Evolutionary conservation across 129 eudicot genomes (phyloP).

Genomic region (Calendula officinalis): DNA sequence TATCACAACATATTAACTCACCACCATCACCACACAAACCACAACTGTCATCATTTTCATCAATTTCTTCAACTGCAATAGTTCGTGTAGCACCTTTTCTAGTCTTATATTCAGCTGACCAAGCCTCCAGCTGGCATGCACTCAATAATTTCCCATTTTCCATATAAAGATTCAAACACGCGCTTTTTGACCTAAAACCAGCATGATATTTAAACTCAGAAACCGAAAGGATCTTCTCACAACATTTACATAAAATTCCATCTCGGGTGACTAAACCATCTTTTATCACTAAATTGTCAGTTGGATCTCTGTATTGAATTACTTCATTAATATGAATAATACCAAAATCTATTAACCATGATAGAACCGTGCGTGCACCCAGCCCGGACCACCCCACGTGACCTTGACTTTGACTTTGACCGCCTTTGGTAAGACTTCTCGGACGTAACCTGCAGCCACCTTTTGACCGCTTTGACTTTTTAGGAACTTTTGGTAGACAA

Average conservation of each 20-base stretch:
- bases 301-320: slow-evolving; percentile 64
- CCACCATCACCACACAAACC: slow-evolving; percentile 99
- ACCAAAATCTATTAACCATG: slow-evolving; percentile 76
- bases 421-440: slow-evolving; percentile 61
- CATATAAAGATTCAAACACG: slow-evolving; percentile 80
- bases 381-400: slow-evolving; percentile 50
- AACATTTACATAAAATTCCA: slow-evolving; percentile 81
- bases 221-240: slow-evolving; percentile 61
- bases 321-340: slow-evolving; percentile 61
- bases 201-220: slow-evolving; percentile 81
- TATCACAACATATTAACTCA: slow-evolving; percentile 91
- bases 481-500: slow-evolving; percentile 43
- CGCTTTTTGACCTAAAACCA: slow-evolving; percentile 65
- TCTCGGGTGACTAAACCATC: slow-evolving; percentile 70
- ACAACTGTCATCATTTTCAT: slow-evolving; percentile 88
- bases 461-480: slow-evolving; percentile 58
- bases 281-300: slow-evolving; percentile 65
- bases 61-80: slow-evolving; percentile 58
- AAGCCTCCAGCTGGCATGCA: slow-evolving; percentile 90
- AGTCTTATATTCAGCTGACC: slow-evolving; percentile 93
- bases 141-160: slow-evolving; percentile 84
- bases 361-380: slow-evolving; percentile 62
- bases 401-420: slow-evolving; percentile 44
- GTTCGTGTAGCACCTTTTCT: slow-evolving; percentile 59
- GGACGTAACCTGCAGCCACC: slow-evolving; percentile 85